Percentiles rank a stretch among this genome's conserved stretches.
Evolutionary conservation across 805 yeast species (phyloP).

Genomic region (Candida patagonica): DNA sequence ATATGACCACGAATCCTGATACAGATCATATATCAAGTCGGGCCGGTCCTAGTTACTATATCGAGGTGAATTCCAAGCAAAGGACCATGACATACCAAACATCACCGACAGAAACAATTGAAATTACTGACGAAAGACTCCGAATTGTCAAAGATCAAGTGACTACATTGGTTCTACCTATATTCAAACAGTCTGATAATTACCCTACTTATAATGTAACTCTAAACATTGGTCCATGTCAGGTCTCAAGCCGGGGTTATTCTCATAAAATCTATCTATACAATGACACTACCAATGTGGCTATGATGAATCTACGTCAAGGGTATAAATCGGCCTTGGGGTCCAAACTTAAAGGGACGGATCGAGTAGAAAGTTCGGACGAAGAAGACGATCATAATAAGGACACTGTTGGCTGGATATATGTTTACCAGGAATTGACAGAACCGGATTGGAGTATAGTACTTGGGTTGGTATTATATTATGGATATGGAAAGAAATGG

Average conservation of each 20-base stretch:
- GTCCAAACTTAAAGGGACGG: slow-evolving; percentile 8
- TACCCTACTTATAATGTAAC: not conserved
- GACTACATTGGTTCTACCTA: not conserved
- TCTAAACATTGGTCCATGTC: not conserved
- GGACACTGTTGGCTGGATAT: slow-evolving; percentile 19
- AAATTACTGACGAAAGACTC: not conserved
- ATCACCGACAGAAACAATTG: slow-evolving; percentile 6
- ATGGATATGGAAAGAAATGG: slow-evolving; percentile 10
- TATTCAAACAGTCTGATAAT: not conserved
- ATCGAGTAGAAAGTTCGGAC: slow-evolving; percentile 5
- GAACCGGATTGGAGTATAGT: slow-evolving; percentile 9
- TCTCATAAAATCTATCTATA: slow-evolving; percentile 1
- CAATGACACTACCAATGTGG: not conserved
- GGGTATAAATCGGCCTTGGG: slow-evolving; percentile 6
- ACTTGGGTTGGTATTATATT: slow-evolving; percentile 11
- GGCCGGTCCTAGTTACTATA: slow-evolving; percentile 54
- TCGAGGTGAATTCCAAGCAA: slow-evolving; percentile 18
- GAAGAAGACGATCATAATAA: slow-evolving; percentile 15
- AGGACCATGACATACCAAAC: slow-evolving; percentile 7
- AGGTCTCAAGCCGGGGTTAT: not conserved
- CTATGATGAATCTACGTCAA: slow-evolving; percentile 5
- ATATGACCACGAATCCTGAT: slow-evolving; percentile 61
- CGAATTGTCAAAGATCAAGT: not conserved
- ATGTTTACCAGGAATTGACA: slow-evolving; percentile 9
- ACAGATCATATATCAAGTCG: slow-evolving; percentile 48